A percentile compares a stretch with the other conserved stretches of the same genome.
Conservation (phyloP, 176 grass and related monocot species). For the Oryza punctata region DNA sequence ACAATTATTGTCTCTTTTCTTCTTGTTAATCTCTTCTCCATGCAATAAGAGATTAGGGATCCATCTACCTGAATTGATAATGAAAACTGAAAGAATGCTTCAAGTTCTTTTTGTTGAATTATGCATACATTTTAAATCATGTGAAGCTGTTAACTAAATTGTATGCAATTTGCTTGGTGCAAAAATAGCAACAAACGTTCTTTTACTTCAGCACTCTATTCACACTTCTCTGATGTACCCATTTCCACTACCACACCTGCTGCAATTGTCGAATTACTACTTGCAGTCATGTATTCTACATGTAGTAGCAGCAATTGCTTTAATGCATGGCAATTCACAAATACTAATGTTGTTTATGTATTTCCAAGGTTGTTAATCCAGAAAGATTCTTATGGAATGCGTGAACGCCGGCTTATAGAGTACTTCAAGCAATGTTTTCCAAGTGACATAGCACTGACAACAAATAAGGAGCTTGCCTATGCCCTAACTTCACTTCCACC, state of each 20-base stretch:
- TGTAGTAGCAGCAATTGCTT: neutral
- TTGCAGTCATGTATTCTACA: constrained; percentile 15
- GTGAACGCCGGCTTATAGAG: constrained; percentile 62
- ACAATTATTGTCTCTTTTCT: neutral
- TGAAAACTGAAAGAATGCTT: constrained; percentile 15
- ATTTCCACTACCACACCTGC: neutral
- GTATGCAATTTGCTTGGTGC: neutral
- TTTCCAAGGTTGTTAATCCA: constrained; percentile 50
- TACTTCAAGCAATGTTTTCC: constrained; percentile 94
- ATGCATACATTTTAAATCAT: neutral
- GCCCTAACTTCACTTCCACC: constrained; percentile 84
- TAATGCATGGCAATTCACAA: neutral
- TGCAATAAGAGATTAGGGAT: neutral
- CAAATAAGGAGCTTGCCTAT: constrained; percentile 92
- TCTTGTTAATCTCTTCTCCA: neutral
- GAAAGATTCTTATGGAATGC: constrained; percentile 63
- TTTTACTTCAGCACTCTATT: neutral
- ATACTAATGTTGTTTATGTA: constrained; percentile 12
- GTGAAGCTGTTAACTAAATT: neutral
- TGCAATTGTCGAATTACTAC: neutral
- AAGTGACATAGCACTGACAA: constrained; percentile 57
- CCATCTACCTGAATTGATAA: neutral
- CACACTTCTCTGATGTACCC: constrained; percentile 20
- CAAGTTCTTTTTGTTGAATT: neutral
- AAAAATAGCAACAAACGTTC: neutral